Percentiles rank a stretch among this genome's conserved stretches.
These are phyloP conservation scores for Ogataea haglerorum DNA, from an alignment of 805 yeast species.

Conservation along the genomic window DNA sequence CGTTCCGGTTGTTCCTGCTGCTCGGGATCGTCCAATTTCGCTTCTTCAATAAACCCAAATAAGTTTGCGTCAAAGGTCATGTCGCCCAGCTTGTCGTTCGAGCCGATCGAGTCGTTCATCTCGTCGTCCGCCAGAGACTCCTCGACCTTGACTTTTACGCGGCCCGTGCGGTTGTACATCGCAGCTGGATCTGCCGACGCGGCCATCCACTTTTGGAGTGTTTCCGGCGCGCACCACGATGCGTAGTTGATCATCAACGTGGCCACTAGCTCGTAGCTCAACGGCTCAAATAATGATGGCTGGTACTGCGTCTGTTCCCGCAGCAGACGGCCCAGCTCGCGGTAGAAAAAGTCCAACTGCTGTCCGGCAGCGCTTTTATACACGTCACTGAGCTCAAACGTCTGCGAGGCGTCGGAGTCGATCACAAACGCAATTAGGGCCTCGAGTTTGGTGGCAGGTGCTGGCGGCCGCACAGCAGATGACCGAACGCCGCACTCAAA, in stretches of 20 bases:
- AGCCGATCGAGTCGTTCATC: conserved; percentile 7
- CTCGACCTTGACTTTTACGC: conserved; percentile 5
- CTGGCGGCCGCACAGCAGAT: conserved; percentile 3
- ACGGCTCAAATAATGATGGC: conserved; percentile 14
- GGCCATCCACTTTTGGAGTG: conserved; percentile 25
- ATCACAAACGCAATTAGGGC: conserved; percentile 12
- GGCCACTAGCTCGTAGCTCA: conserved; percentile 25
- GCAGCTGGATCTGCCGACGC: conserved; percentile 13
- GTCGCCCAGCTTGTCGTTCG: conserved; percentile 17
- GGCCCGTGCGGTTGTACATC: conserved; percentile 23
- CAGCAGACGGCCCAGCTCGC: conserved; percentile 16
- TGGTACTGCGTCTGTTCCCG: conserved; percentile 9
- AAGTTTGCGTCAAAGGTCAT: conserved; percentile 26
- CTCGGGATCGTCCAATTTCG: conserved; percentile 17
- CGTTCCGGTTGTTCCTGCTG: conserved; percentile 1
- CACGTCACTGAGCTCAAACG: conserved; percentile 23
- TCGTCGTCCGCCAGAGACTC: conserved; percentile 6
- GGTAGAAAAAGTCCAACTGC: conserved; percentile 25
- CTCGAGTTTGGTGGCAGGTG: background rate
- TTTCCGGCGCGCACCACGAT: conserved; percentile 18
- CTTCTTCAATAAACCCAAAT: conserved; percentile 32
- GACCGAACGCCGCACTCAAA: conserved; percentile 4
- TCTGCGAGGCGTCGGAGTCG: conserved; percentile 9
- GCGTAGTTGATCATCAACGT: conserved; percentile 25
- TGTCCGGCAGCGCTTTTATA: conserved; percentile 15